Evolutionary conservation across 169 alveolate species (phyloP).

Genomic region (Amoebophrya sp.): DNA sequence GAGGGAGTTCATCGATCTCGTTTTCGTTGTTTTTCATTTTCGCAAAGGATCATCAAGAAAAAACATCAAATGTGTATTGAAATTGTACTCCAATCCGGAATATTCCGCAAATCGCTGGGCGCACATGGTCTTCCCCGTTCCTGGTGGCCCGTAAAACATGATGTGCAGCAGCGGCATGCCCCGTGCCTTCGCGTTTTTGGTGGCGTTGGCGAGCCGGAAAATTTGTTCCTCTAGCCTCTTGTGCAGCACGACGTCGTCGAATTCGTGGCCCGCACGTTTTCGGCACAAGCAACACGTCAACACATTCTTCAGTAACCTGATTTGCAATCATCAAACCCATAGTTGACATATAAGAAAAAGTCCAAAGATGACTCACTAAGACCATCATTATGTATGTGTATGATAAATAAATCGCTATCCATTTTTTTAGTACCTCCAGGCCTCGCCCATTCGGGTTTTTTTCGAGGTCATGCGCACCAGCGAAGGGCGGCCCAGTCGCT

Average conservation of each 20-base stretch:
- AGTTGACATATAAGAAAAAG: slow-evolving; percentile 33
- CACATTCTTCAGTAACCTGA: slow-evolving; percentile 54
- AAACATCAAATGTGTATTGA: too few species aligned
- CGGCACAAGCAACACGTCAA: slow-evolving; percentile 36
- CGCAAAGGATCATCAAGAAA: too few species aligned
- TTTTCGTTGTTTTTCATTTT: too few species aligned
- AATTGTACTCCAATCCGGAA: slow-evolving; percentile 38
- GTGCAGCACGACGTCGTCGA: slow-evolving; percentile 44
- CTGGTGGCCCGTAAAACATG: slow-evolving; percentile 90
- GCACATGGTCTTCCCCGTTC: slow-evolving; percentile 92
- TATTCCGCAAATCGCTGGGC: slow-evolving; percentile 63
- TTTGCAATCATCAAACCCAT: slow-evolving; percentile 57
- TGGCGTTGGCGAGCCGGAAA: slow-evolving; percentile 30
- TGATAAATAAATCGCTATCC: too few species aligned
- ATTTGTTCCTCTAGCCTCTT: slow-evolving; percentile 59
- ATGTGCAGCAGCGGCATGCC: slow-evolving; percentile 80
- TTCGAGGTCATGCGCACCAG: slow-evolving; percentile 40
- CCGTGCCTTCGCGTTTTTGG: slow-evolving; percentile 62
- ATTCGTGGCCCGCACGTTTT: slow-evolving; percentile 24
- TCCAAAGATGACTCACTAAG: too few species aligned
- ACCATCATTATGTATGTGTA: too few species aligned
- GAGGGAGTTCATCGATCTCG: too few species aligned
- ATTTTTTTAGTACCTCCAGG: slow-evolving; percentile 28
- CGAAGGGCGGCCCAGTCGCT: slow-evolving; percentile 48
- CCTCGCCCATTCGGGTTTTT: slow-evolving; percentile 39